Conservation (phyloP, 2,329 filamentous ascomycete species). For the Dryadomyces sulphureus region DNA sequence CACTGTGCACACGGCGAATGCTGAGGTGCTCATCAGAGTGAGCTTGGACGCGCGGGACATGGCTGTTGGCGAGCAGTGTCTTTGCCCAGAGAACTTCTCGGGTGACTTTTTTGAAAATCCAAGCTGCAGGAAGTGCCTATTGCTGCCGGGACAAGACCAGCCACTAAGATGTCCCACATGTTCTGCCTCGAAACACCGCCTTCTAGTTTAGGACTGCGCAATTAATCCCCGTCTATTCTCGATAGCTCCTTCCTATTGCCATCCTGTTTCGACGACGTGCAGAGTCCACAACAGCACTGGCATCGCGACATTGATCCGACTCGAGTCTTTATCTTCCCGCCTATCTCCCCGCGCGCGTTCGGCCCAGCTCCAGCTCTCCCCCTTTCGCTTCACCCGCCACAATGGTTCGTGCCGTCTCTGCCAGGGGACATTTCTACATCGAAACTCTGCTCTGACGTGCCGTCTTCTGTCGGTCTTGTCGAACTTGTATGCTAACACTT, state of each 20-base stretch:
- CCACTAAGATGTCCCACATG: neutral
- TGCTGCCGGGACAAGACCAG: neutral
- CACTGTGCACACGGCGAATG: constrained; percentile 64
- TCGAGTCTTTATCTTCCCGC: neutral
- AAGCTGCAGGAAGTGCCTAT: neutral
- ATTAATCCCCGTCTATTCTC: constrained; percentile 6
- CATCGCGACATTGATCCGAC: neutral
- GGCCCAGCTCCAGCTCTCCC: neutral
- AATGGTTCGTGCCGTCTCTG: too few species aligned
- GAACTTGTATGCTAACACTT: neutral
- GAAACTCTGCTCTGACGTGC: neutral
- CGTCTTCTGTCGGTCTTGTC: neutral
- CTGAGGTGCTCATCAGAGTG: constrained; percentile 63
- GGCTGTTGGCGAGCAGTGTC: neutral
- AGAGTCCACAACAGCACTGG: neutral
- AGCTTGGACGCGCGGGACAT: constrained; percentile 91
- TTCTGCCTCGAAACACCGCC: constrained; percentile 9
- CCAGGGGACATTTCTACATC: too few species aligned
- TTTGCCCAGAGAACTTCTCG: too few species aligned
- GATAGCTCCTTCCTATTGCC: neutral
- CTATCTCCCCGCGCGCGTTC: neutral
- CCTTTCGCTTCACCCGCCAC: too few species aligned
- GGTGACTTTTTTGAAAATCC: neutral
- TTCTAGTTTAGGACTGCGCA: constrained; percentile 4
- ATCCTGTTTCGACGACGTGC: neutral